These are phyloP conservation scores for Phoma herbarum DNA, from an alignment of 2,329 filamentous ascomycete genomes.

Conservation along the genomic window DNA sequence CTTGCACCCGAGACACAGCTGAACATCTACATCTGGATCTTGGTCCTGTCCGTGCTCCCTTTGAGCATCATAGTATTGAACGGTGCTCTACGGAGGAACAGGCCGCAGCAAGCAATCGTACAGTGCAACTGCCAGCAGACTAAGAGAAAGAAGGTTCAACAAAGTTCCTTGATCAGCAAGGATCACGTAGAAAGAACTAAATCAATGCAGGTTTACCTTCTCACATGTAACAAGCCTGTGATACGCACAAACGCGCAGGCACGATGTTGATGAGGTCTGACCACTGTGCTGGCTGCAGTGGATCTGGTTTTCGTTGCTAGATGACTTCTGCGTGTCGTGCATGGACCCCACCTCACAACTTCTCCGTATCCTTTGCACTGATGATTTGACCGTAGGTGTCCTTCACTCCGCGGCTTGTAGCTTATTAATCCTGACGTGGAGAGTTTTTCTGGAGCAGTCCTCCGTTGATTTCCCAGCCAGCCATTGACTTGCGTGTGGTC, in stretches of 20 bases:
- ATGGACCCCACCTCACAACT: conserved; percentile 21
- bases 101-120: neutral
- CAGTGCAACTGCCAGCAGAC: neutral
- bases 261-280: neutral
- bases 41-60: too few relatives aligned
- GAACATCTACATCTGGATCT: too few relatives aligned
- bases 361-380: conserved; percentile 13
- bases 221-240: too few relatives aligned
- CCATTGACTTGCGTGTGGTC: conserved; percentile 18
- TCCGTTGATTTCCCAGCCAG: neutral
- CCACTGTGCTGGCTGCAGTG: conserved; percentile 2
- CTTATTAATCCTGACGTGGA: neutral
- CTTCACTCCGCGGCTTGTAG: conserved; percentile 5
- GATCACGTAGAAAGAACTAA: too few relatives aligned
- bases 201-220: too few relatives aligned
- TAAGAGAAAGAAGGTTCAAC: neutral
- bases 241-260: too few relatives aligned
- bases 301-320: conserved; percentile 3
- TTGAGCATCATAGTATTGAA: too few relatives aligned
- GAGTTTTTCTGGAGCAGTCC: neutral
- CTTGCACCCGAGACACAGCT: too few relatives aligned
- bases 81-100: too few relatives aligned
- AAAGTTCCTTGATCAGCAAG: neutral
- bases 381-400: conserved; percentile 14
- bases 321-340: conserved; percentile 9